phyloP scores from a whole-genome alignment of 2,329 filamentous ascomycete species.

The Fusarium verrucosum region DNA sequence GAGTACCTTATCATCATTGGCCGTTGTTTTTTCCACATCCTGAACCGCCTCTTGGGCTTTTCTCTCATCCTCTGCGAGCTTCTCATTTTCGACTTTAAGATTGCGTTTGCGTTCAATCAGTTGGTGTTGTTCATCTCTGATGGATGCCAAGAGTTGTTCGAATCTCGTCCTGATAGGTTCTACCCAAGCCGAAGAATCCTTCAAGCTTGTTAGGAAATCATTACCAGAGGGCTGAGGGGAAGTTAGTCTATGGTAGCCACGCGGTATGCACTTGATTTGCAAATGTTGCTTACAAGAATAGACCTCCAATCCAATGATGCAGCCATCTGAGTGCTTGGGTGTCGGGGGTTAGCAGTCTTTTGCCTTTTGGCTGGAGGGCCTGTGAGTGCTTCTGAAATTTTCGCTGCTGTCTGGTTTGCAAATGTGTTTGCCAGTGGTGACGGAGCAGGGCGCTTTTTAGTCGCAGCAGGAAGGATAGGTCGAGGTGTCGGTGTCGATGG shows the following conservation, averaged over 20 bases:
- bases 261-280: accelerated
- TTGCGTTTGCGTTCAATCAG: not conserved
- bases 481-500: not conserved
- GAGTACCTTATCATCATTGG: not conserved
- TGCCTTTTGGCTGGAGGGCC: not conserved
- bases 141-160: not conserved
- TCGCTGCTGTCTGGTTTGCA: too few relatives aligned
- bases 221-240: not conserved
- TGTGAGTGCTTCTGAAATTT: not conserved
- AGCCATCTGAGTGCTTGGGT: accelerated
- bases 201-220: not conserved
- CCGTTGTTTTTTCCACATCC: not conserved
- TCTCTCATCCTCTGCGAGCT: not conserved
- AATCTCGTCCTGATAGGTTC: not conserved
- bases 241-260: not conserved
- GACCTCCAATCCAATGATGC: not conserved
- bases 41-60: not conserved
- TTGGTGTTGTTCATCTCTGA: not conserved
- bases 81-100: not conserved
- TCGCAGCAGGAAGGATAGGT: not conserved
- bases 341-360: not conserved
- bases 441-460: not conserved
- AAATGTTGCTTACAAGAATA: not conserved
- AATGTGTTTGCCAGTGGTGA: not conserved
- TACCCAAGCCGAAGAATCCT: not conserved